phyloP scores from a whole-genome alignment of 2,329 filamentous ascomycete genomes.

The Hymenoscyphus fraxineus region DNA sequence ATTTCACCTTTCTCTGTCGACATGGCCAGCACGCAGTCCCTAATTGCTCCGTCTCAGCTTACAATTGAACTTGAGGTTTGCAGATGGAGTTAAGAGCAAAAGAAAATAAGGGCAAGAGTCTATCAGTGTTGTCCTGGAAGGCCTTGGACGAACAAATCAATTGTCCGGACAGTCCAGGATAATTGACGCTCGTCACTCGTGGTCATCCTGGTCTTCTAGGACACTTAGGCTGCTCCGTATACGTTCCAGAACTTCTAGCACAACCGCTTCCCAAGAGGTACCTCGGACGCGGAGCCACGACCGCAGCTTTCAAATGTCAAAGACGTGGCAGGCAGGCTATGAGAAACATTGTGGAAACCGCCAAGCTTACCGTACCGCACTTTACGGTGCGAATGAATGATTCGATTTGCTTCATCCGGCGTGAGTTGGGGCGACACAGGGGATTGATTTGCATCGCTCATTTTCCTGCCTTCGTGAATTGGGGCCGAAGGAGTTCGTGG shows the following conservation, averaged over 20 bases:
- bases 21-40: conserved; percentile 57
- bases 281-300: no score
- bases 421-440: conserved; percentile 22
- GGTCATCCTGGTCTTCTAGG: no score
- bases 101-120: background rate
- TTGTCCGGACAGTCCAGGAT: no score
- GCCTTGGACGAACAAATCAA: no score
- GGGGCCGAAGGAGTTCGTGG: background rate
- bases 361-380: conserved; percentile 59
- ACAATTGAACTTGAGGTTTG: conserved; percentile 3
- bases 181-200: no score
- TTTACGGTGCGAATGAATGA: conserved; percentile 67
- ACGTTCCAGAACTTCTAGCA: no score
- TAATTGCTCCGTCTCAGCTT: conserved; percentile 15
- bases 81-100: background rate
- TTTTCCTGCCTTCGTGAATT: background rate
- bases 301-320: no score
- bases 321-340: background rate
- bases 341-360: background rate
- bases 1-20: conserved; percentile 65
- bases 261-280: no score
- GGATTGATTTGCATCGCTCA: conserved; percentile 14
- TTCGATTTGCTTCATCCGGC: conserved; percentile 61
- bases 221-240: no score
- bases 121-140: background rate